Percentiles rank a stretch among this genome's conserved stretches.
Evolutionary conservation across 1,284 basidiomycete species (phyloP).

Genomic region (Pyrrhoderma lamaoense): DNA sequence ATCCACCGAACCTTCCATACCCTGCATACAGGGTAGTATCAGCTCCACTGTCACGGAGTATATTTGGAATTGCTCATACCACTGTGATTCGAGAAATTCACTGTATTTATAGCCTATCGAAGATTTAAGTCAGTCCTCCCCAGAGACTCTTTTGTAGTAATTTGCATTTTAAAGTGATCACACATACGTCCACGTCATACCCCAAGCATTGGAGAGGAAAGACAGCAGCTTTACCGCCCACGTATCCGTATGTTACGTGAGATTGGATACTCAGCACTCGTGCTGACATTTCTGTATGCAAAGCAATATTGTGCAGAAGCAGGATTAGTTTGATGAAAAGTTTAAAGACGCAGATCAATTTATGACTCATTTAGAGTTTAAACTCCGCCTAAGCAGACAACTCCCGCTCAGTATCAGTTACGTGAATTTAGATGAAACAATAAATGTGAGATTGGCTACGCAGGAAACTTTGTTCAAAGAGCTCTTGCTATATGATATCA

Average conservation of each 20-base stretch:
- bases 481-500: too few species aligned
- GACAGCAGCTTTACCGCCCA: conserved; percentile 91
- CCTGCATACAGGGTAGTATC: conserved; percentile 36
- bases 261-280: conserved; percentile 83
- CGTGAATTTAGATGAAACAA: too few species aligned
- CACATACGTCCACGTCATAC: conserved; percentile 90
- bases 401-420: too few species aligned
- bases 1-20: conserved; percentile 70
- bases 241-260: conserved; percentile 92
- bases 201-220: conserved; percentile 94
- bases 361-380: too few species aligned
- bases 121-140: background rate
- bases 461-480: too few species aligned
- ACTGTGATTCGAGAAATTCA: conserved; percentile 93
- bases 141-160: background rate
- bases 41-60: background rate
- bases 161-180: background rate
- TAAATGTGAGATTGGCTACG: too few species aligned
- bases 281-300: conserved; percentile 16
- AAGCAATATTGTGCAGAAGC: background rate
- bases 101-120: conserved; percentile 83
- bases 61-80: conserved; percentile 41
- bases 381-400: too few species aligned
- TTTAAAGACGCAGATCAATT: background rate
- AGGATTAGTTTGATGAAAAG: background rate